Conservation (phyloP, 2,329 filamentous ascomycete species). For the Chaetomiaceae sp. region DNA sequence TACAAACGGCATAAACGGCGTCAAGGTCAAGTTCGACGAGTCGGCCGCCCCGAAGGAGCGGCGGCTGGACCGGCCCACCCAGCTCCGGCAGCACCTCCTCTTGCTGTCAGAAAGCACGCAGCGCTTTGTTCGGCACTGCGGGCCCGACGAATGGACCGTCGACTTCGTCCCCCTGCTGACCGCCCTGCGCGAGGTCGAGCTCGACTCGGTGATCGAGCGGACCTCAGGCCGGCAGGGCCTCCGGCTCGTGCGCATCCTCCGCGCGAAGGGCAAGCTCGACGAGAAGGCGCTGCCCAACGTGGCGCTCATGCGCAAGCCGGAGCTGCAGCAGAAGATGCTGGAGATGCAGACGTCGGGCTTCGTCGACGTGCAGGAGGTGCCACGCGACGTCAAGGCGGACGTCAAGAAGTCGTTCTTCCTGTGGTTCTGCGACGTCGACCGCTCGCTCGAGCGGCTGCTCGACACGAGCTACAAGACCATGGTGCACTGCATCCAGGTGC, state of each 20-base stretch:
- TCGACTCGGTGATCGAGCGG: constrained; percentile 75
- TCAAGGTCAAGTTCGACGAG: constrained; percentile 49
- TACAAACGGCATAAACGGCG: constrained; percentile 26
- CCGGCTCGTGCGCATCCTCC: constrained; percentile 77
- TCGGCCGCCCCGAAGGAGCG: constrained; percentile 35
- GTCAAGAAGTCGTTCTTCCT: constrained; percentile 83
- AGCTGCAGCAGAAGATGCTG: constrained; percentile 77
- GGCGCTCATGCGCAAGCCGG: constrained; percentile 76
- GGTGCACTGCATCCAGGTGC: constrained; percentile 74
- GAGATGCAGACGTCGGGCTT: constrained; percentile 81
- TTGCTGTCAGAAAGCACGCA: constrained; percentile 64
- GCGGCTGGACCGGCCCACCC: constrained; percentile 39
- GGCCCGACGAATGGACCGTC: constrained; percentile 72
- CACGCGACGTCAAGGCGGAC: constrained; percentile 72
- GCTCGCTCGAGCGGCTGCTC: constrained; percentile 62
- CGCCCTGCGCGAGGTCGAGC: constrained; percentile 65
- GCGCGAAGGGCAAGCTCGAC: constrained; percentile 86
- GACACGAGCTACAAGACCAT: constrained; percentile 87
- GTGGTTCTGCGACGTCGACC: constrained; percentile 80
- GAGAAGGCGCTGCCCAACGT: constrained; percentile 80
- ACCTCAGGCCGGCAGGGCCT: constrained; percentile 70
- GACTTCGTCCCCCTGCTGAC: constrained; percentile 70
- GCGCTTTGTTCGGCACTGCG: constrained; percentile 62
- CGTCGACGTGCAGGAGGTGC: constrained; percentile 89
- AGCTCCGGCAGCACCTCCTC: constrained; percentile 67